Conservation (phyloP, 2,329 filamentous ascomycete species). For the Aureobasidium namibiae region DNA sequence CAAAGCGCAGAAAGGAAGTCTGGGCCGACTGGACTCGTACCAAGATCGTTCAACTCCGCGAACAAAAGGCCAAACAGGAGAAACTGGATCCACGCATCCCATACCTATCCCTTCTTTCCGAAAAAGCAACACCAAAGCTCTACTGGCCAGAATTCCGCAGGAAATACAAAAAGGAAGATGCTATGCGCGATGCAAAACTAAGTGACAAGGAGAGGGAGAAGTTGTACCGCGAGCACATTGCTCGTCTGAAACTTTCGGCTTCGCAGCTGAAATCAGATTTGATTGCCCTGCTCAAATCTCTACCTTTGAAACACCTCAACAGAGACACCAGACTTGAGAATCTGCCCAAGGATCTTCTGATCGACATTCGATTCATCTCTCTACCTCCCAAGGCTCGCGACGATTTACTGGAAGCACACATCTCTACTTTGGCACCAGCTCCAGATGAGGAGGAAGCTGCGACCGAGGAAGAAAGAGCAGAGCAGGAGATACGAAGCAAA, state of each 20-base stretch:
- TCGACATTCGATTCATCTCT: conserved; percentile 63
- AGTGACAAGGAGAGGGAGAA: conserved; percentile 66
- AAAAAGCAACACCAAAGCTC: conserved; percentile 77
- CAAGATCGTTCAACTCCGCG: conserved; percentile 63
- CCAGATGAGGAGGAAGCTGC: conserved; percentile 35
- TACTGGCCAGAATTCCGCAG: conserved; percentile 97
- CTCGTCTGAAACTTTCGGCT: conserved; percentile 55
- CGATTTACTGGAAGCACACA: conserved; percentile 56
- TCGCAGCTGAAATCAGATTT: conserved; percentile 63
- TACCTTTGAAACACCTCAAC: conserved; percentile 53
- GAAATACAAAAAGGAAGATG: conserved; percentile 73
- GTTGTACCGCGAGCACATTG: conserved; percentile 66
- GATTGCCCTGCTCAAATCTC: conserved; percentile 53
- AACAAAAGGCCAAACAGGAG: conserved; percentile 64
- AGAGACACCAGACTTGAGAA: conserved; percentile 47
- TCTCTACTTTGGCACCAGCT: conserved; percentile 54
- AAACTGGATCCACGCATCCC: conserved; percentile 76
- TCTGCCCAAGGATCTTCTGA: conserved; percentile 55
- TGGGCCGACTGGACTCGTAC: conserved; percentile 79
- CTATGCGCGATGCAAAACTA: conserved; percentile 63
- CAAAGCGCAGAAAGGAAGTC: conserved; percentile 69
- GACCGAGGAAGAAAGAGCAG: conserved; percentile 37
- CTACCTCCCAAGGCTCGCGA: conserved; percentile 55
- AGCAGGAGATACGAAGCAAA: conserved; percentile 39
- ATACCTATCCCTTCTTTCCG: conserved; percentile 73